Evolutionary conservation across 257 asterid genomes (phyloP).

Genomic region (Ballota nigra): DNA sequence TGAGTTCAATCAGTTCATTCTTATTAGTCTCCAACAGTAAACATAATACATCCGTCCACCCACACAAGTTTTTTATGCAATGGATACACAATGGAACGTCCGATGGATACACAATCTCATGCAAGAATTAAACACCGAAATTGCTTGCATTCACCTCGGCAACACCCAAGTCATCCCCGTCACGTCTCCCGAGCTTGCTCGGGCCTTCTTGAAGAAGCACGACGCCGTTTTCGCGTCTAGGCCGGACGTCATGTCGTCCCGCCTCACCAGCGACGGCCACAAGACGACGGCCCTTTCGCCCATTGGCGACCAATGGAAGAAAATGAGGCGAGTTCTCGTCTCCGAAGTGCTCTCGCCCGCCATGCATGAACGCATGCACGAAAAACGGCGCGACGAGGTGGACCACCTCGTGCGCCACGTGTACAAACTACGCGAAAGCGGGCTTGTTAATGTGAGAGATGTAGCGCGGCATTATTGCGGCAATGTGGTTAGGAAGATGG

Average conservation of each 20-base stretch:
- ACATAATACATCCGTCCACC: no score
- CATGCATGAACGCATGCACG: slow-evolving; percentile 17
- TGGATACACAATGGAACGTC: no score
- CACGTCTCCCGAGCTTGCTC: slow-evolving; percentile 31
- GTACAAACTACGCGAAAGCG: slow-evolving; percentile 3
- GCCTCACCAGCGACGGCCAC: slow-evolving; percentile 12
- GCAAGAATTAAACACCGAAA: slow-evolving; percentile 26
- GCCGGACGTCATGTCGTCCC: slow-evolving; percentile 29
- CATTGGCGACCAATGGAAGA: slow-evolving; percentile 22
- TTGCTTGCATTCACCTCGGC: slow-evolving; percentile 32
- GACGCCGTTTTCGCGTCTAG: slow-evolving; percentile 25
- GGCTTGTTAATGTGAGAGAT: slow-evolving; percentile 23
- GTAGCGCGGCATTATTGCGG: slow-evolving; percentile 23
- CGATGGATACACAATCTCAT: slow-evolving; percentile 16
- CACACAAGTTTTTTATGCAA: no score
- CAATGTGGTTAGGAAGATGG: slow-evolving; percentile 29
- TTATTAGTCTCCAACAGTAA: no score
- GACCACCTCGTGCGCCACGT: slow-evolving; percentile 29
- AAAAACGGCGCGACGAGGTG: slow-evolving; percentile 30
- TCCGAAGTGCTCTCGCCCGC: slow-evolving; percentile 28
- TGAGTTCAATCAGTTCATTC: no score
- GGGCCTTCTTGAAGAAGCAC: slow-evolving; percentile 28
- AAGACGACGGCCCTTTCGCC: slow-evolving; percentile 7
- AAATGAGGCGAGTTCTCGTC: slow-evolving; percentile 26
- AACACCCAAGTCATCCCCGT: slow-evolving; percentile 21